A percentile compares a stretch with the other conserved stretches of the same genome.
Conservation (phyloP, 164 flowering plant genomes). For the Aristolochia fimbriata region DNA sequence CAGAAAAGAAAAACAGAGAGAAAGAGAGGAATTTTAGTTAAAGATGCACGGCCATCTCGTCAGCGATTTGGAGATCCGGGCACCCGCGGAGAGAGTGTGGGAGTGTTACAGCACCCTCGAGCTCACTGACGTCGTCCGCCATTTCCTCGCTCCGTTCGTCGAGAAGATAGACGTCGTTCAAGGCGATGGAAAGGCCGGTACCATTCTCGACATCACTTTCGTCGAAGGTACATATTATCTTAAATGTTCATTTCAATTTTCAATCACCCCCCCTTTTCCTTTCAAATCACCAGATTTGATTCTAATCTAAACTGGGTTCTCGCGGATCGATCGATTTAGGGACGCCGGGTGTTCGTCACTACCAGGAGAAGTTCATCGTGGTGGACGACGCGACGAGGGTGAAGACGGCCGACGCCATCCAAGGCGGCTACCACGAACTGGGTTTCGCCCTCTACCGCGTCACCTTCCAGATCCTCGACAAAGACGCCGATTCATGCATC, state of each 20-base stretch:
- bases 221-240: constrained; percentile 1
- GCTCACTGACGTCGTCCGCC: neutral
- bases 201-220: neutral
- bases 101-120: constrained; percentile 2
- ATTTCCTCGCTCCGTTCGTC: neutral
- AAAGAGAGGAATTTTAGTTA: too few relatives aligned
- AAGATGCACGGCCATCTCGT: constrained; percentile 1
- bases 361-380: constrained; percentile 26
- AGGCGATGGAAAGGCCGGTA: constrained; percentile 4
- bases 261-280: too few relatives aligned
- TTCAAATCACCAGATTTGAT: too few relatives aligned
- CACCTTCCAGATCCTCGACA: constrained; percentile 19
- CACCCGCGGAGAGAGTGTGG: neutral
- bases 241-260: too few relatives aligned
- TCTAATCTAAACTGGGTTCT: too few relatives aligned
- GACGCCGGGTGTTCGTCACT: neutral
- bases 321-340: neutral
- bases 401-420: constrained; percentile 11
- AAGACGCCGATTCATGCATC: constrained; percentile 11
- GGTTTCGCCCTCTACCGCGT: constrained; percentile 17
- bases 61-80: constrained; percentile 1
- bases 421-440: constrained; percentile 22
- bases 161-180: neutral
- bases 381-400: constrained; percentile 21
- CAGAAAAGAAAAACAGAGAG: too few relatives aligned